These are phyloP conservation scores for Cyclotella baltica DNA, from an alignment of 108 stramenopile genomes.

Conservation along the genomic window DNA sequence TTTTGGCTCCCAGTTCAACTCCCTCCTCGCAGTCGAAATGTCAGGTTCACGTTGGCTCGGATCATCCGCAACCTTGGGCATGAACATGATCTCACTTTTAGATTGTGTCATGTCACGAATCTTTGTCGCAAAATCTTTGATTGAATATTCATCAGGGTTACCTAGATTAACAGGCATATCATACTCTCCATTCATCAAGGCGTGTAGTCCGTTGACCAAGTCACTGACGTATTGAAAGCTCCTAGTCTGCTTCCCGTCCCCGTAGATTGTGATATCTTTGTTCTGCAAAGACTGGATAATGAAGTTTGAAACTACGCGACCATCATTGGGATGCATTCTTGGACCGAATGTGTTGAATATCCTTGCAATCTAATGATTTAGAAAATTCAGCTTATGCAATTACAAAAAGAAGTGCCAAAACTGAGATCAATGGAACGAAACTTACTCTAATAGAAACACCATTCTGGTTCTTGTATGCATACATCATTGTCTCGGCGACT, in stretches of 20 bases:
- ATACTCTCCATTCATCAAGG: constrained; percentile 87
- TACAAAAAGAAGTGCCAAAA: too few relatives aligned
- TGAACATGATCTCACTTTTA: constrained; percentile 54
- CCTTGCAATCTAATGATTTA: constrained; percentile 81
- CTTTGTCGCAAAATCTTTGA: constrained; percentile 73
- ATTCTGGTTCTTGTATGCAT: constrained; percentile 79
- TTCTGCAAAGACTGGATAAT: constrained; percentile 90
- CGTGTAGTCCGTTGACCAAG: constrained; percentile 79
- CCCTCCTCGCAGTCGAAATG: constrained; percentile 71
- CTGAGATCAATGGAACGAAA: too few relatives aligned
- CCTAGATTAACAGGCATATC: constrained; percentile 83
- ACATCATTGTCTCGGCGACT: constrained; percentile 95
- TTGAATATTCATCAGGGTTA: constrained; percentile 91
- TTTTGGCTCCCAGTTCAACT: constrained; percentile 77
- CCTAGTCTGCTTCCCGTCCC: constrained; percentile 80
- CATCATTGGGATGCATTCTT: constrained; percentile 91
- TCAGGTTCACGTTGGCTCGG: constrained; percentile 85
- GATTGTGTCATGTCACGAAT: constrained; percentile 54
- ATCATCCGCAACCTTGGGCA: constrained; percentile 74
- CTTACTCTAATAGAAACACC: constrained; percentile 67
- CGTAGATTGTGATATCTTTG: constrained; percentile 90
- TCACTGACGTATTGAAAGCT: constrained; percentile 90
- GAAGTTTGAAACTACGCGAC: constrained; percentile 91
- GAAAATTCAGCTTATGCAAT: too few relatives aligned
- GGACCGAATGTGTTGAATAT: constrained; percentile 95